Conservation (phyloP, 169 alveolate species). For the Plasmodium gallinaceum region DNA sequence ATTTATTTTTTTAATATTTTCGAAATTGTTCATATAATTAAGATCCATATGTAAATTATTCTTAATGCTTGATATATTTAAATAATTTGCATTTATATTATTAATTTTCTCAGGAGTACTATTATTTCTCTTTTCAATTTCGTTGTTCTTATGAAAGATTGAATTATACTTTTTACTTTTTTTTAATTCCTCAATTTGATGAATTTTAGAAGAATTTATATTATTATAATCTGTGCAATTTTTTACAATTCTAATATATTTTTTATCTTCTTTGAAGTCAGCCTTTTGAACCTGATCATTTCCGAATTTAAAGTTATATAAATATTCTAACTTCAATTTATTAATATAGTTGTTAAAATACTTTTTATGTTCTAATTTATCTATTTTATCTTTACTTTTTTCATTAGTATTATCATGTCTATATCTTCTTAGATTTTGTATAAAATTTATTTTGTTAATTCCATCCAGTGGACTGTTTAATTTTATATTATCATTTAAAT, state of each 20-base stretch:
- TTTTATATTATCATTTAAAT: constrained; percentile 3
- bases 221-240: background rate
- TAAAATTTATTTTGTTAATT: constrained; percentile 22
- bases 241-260: background rate
- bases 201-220: background rate
- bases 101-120: background rate
- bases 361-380: background rate
- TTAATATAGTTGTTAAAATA: constrained; percentile 4
- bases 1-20: constrained; percentile 18
- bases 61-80: background rate
- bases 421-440: constrained; percentile 40
- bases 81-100: constrained; percentile 6
- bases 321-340: background rate
- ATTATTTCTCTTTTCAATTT: constrained; percentile 3
- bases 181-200: background rate
- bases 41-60: constrained; percentile 2
- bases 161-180: constrained; percentile 3
- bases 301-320: background rate
- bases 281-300: background rate
- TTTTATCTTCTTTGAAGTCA: background rate
- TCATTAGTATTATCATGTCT: background rate
- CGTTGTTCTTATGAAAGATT: background rate
- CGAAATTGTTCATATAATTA: background rate
- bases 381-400: background rate
- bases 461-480: constrained; percentile 19